Evolutionary conservation across 768 basidiomycete species (phyloP).

Genomic region (Rhodotorula diobovata): DNA sequence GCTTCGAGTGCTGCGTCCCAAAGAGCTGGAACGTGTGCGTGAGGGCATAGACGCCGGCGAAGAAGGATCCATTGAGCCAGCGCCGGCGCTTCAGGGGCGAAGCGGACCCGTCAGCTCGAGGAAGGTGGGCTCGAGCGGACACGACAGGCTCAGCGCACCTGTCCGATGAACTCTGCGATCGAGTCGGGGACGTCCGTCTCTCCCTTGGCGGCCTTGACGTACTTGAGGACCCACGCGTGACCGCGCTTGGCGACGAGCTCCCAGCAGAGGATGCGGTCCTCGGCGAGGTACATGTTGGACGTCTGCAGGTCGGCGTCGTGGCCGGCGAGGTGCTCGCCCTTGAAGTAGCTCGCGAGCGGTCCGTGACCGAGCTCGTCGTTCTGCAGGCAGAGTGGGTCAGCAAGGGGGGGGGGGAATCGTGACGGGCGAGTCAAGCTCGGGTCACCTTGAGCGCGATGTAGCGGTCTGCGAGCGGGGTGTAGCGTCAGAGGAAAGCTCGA

Average conservation of each 20-base stretch:
- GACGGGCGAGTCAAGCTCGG: neutral
- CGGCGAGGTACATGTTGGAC: conserved; percentile 50
- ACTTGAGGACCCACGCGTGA: conserved; percentile 58
- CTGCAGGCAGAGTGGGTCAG: conserved; percentile 48
- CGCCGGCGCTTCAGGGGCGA: conserved; percentile 28
- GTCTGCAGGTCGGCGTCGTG: conserved; percentile 48
- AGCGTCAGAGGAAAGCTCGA: neutral
- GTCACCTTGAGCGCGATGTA: conserved; percentile 65
- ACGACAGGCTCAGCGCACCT: conserved; percentile 64
- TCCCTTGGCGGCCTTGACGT: conserved; percentile 82
- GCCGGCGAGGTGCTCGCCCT: conserved; percentile 71
- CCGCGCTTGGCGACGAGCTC: conserved; percentile 86
- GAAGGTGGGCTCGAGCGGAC: conserved; percentile 60
- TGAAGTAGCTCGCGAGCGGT: conserved; percentile 87
- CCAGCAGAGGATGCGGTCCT: conserved; percentile 68
- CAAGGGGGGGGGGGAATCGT: too few relatives aligned
- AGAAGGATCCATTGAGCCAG: conserved; percentile 72
- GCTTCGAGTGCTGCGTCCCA: conserved; percentile 71
- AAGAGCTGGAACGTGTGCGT: conserved; percentile 77
- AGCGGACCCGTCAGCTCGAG: neutral
- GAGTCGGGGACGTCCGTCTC: conserved; percentile 91
- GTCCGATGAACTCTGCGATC: conserved; percentile 76
- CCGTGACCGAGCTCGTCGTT: conserved; percentile 85
- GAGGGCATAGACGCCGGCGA: conserved; percentile 88
- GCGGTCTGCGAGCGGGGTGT: conserved; percentile 44